Conservation (phyloP, 1,284 basidiomycete genomes). For the Leccinum brunneo-olivaceum region DNA sequence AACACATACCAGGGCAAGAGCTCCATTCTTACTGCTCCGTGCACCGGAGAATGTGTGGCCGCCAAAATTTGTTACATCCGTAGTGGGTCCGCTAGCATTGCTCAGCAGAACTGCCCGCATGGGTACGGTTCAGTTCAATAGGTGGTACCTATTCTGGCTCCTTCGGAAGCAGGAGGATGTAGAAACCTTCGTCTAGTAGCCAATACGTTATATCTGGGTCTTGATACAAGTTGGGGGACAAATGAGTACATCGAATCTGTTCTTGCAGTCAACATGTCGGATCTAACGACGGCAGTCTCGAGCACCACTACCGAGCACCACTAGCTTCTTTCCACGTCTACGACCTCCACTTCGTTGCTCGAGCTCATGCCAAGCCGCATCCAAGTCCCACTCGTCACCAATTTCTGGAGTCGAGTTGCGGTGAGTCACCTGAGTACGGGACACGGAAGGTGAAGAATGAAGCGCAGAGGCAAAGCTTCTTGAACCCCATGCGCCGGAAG, state of each 20-base stretch:
- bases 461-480: conserved; percentile 74
- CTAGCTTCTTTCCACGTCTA: conserved; percentile 57
- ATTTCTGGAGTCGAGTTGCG: conserved; percentile 29
- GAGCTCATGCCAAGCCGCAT: conserved; percentile 76
- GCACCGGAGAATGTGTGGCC: conserved; percentile 51
- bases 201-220: conserved; percentile 3
- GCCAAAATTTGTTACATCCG: conserved; percentile 81
- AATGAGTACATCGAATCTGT: conserved; percentile 1
- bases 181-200: not conserved
- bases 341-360: conserved; percentile 50
- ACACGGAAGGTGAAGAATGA: conserved; percentile 35
- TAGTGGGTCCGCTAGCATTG: conserved; percentile 58
- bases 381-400: conserved; percentile 71
- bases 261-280: not conserved
- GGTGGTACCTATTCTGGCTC: too few species aligned
- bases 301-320: conserved; percentile 58
- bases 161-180: too few species aligned
- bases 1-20: conserved; percentile 69
- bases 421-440: conserved; percentile 12
- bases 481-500: conserved; percentile 65
- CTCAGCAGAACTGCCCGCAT: conserved; percentile 48
- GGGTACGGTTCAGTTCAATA: conserved; percentile 69
- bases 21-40: conserved; percentile 48
- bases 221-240: conserved; percentile 16
- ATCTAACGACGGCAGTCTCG: conserved; percentile 37